A percentile compares a stretch with the other conserved stretches of the same genome.
Evolutionary conservation across 1,284 basidiomycete genomes (phyloP).

Genomic region (Calocybe gambosa): DNA sequence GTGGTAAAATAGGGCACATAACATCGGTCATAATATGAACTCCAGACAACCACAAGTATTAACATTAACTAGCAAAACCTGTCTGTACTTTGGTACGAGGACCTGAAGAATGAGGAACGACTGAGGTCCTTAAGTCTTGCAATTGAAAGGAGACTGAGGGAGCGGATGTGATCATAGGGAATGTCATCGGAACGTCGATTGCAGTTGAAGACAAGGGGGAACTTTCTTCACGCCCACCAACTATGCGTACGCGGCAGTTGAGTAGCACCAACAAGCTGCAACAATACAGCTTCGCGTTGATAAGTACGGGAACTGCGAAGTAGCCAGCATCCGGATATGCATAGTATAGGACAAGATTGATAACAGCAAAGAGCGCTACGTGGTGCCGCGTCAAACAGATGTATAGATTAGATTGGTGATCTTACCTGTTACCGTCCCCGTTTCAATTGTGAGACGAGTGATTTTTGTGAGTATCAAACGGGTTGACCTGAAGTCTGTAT

Average conservation of each 20-base stretch:
- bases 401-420: not conserved
- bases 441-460: slow-evolving; percentile 23
- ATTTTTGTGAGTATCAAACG: slow-evolving; percentile 16
- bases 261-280: slow-evolving; percentile 25
- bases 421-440: slow-evolving; percentile 19
- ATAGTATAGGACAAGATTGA: slow-evolving; percentile 22
- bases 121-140: too few relatives aligned
- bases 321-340: slow-evolving; percentile 20
- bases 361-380: slow-evolving; percentile 22
- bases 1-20: too few relatives aligned
- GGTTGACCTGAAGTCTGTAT: slow-evolving; percentile 19
- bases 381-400: not conserved
- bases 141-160: too few relatives aligned
- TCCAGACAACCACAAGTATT: too few relatives aligned
- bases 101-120: too few relatives aligned
- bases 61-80: too few relatives aligned
- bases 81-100: too few relatives aligned
- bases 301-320: slow-evolving; percentile 22
- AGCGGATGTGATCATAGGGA: too few relatives aligned
- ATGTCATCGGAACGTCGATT: slow-evolving; percentile 5
- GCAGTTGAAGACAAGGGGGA: not conserved
- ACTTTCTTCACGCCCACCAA: slow-evolving; percentile 16
- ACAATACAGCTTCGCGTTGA: slow-evolving; percentile 26
- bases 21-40: too few relatives aligned
- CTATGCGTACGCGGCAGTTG: slow-evolving; percentile 23